A percentile compares a stretch with the other conserved stretches of the same genome.
These are phyloP conservation scores for Gentiana macrophylla DNA, from an alignment of 257 asterid genomes.

Conservation along the genomic window DNA sequence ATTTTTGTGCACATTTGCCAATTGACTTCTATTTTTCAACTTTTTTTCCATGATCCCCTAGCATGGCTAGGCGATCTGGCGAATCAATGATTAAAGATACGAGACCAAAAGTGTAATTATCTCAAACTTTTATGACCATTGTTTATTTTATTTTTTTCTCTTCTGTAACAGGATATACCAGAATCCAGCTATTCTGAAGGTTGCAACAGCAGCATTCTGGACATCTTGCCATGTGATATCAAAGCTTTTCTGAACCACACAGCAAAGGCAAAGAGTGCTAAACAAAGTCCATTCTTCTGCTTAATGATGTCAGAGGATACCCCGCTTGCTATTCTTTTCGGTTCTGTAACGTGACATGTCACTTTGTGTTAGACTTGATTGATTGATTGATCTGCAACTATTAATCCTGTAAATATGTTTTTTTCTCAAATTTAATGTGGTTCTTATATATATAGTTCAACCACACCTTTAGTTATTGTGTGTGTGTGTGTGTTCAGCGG, in stretches of 20 bases:
- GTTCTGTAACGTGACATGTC: neutral
- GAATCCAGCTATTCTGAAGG: slow-evolving; percentile 76
- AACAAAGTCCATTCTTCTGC: neutral
- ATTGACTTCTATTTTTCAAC: too few relatives aligned
- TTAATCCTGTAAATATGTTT: slow-evolving; percentile 3
- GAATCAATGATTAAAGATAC: too few relatives aligned
- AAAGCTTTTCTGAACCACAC: slow-evolving; percentile 57
- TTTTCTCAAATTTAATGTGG: neutral
- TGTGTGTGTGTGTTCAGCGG: too few relatives aligned
- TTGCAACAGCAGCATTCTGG: slow-evolving; percentile 92
- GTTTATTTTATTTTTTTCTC: neutral
- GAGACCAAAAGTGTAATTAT: too few relatives aligned
- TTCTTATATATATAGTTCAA: neutral
- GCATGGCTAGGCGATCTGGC: too few relatives aligned
- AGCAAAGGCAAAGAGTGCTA: neutral
- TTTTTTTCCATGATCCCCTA: too few relatives aligned
- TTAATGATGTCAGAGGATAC: neutral
- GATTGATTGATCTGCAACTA: neutral
- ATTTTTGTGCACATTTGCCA: too few relatives aligned
- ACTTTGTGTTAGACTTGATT: neutral
- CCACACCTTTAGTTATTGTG: too few relatives aligned
- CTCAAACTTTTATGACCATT: too few relatives aligned
- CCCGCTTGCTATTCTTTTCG: slow-evolving; percentile 2
- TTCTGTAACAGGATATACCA: slow-evolving; percentile 63
- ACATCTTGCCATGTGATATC: slow-evolving; percentile 81